Evolutionary conservation across 192 early-diverging fungal genomes (phyloP).

Genomic region (Dispira simplex): DNA sequence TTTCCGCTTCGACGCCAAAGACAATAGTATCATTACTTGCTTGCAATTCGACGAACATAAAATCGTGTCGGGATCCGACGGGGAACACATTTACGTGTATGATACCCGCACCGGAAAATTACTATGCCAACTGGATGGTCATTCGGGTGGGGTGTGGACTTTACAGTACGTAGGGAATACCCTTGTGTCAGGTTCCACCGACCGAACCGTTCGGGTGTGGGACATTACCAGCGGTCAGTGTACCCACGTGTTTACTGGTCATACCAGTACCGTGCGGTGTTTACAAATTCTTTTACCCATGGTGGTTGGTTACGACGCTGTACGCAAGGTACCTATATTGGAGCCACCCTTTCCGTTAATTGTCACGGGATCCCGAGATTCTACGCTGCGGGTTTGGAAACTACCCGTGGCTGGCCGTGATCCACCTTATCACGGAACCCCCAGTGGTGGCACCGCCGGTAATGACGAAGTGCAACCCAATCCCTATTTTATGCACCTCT

Average conservation of each 20-base stretch:
- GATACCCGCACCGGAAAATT: slow-evolving; percentile 68
- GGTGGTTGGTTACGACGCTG: slow-evolving; percentile 20
- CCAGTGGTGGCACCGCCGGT: slow-evolving; percentile 12
- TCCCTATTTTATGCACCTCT: slow-evolving; percentile 67
- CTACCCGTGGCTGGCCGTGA: slow-evolving; percentile 65
- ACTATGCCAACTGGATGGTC: slow-evolving; percentile 57
- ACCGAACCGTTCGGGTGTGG: slow-evolving; percentile 93
- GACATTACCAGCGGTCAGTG: slow-evolving; percentile 79
- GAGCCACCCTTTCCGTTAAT: slow-evolving; percentile 68
- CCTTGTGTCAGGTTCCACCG: slow-evolving; percentile 88
- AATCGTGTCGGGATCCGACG: slow-evolving; percentile 88
- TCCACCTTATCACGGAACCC: slow-evolving; percentile 23
- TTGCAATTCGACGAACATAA: slow-evolving; percentile 94
- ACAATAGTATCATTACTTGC: slow-evolving; percentile 79
- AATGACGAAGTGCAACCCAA: slow-evolving; percentile 20
- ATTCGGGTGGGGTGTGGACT: slow-evolving; percentile 97
- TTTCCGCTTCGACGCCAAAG: slow-evolving; percentile 69
- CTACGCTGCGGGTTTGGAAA: slow-evolving; percentile 84
- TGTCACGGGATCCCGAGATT: slow-evolving; percentile 90
- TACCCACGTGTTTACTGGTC: slow-evolving; percentile 89
- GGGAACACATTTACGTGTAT: slow-evolving; percentile 86
- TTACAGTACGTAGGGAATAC: slow-evolving; percentile 79
- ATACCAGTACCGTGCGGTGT: slow-evolving; percentile 89
- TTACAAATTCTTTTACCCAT: slow-evolving; percentile 71
- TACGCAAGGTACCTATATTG: slow-evolving; percentile 16